A percentile compares a stretch with the other conserved stretches of the same genome.
Conservation (phyloP, 768 basidiomycete genomes). For the Sporobolomyces pararoseus region DNA sequence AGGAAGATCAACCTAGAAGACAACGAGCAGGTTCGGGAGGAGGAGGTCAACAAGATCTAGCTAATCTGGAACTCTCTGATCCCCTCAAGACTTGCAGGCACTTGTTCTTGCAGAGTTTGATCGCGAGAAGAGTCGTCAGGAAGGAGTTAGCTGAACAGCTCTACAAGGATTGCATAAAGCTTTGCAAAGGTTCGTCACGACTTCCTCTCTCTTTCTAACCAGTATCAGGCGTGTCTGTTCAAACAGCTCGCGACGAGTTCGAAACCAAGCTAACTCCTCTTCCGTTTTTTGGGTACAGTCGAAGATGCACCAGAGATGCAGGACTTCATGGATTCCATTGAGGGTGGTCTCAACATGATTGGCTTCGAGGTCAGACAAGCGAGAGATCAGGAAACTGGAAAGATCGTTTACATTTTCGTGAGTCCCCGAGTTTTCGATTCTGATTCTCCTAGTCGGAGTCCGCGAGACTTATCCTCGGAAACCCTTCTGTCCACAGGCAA, state of each 20-base stretch:
- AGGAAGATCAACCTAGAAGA: too few species aligned
- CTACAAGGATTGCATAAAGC: slow-evolving; percentile 65
- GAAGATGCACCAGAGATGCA: slow-evolving; percentile 57
- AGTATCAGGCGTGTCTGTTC: not conserved
- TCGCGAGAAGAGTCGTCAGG: slow-evolving; percentile 69
- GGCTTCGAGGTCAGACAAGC: slow-evolving; percentile 68
- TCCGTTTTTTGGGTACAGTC: slow-evolving; percentile 1
- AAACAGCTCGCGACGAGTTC: too few species aligned
- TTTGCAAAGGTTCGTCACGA: slow-evolving; percentile 60
- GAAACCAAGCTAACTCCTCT: too few species aligned
- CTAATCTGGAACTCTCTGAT: slow-evolving; percentile 11
- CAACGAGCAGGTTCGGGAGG: too few species aligned
- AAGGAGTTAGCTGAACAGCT: slow-evolving; percentile 62
- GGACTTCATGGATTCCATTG: slow-evolving; percentile 60
- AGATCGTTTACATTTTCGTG: slow-evolving; percentile 67
- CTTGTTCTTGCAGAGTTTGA: slow-evolving; percentile 72
- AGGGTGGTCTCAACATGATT: slow-evolving; percentile 62
- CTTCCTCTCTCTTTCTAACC: not conserved
- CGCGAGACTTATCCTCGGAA: not conserved
- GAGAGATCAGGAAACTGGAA: slow-evolving; percentile 64
- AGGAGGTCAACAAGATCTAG: slow-evolving; percentile 6
- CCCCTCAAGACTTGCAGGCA: slow-evolving; percentile 47
- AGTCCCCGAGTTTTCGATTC: slow-evolving; percentile 44
- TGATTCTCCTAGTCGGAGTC: not conserved
- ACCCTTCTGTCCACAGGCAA: slow-evolving; percentile 58